Base-by-base conservation (phyloP, 768 basidiomycete genomes). In the Boletus sp. region DNA sequence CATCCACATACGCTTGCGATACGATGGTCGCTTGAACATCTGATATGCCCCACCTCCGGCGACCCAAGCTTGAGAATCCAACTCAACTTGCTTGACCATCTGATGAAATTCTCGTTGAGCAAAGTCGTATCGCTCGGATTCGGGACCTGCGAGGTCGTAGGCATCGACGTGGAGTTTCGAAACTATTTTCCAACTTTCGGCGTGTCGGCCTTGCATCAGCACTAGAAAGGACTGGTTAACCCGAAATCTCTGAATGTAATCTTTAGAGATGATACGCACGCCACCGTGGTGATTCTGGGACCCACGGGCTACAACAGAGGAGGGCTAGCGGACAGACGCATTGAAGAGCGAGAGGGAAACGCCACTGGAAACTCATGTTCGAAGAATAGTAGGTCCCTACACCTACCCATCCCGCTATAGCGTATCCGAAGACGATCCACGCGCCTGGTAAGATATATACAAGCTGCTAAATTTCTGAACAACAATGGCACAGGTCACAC, bases 1-100 rank as follows among this genome's bases (percentile, higher is more conserved):
- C 39, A 53, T 40, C 51, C 51, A 54, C 50, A 29, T 19, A 34
- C 51, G 35, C 45, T 49, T 49, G 51, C 45, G 46, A 47, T 53
- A 53, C 40, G 34, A 53, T 25, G 21, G 29, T n/a, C 49, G 30
- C 30, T 23, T 45, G 29, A 50, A 50, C 21, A 50, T 21, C 15
- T 50, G 49, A 32, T 29, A 14, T 30, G 21, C 29, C 6, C 40
- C 39, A 21, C 38, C 27, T 30, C 27, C 46, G 23, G 46, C 46
- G 15, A 47, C 33, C 15, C 29, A 23, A 7, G 37, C 38, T 32
- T 30, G 29, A 47, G 40, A 50, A 32, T 47, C 49, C 2, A 50
- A 15, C 15, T 46, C 42, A 30, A 46, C 29, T 32, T 40, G 49
- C 29, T 47, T 47, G 46, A 47, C 46, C 46, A 47, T 47, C 15